Conservation (phyloP, 306 rosid genomes). For the Inga laurina region DNA sequence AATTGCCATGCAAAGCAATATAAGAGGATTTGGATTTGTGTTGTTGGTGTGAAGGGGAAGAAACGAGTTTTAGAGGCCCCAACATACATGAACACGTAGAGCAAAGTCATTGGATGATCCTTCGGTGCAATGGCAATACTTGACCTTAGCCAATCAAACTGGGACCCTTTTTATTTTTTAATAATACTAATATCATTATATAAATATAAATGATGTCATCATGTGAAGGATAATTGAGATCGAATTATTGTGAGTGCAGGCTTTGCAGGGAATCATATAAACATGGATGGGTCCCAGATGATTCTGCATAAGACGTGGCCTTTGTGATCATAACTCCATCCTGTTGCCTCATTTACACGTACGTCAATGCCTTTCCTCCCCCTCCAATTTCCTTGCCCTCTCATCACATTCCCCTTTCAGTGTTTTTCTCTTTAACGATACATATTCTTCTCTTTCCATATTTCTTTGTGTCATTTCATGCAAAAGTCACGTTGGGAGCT, state of each 20-base stretch:
- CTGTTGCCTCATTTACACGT: not conserved
- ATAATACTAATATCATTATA: too few relatives aligned
- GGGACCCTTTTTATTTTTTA: not conserved
- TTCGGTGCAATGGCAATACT: not conserved
- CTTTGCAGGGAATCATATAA: not conserved
- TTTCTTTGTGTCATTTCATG: not conserved
- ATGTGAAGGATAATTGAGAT: not conserved
- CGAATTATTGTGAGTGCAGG: not conserved
- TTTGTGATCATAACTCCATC: not conserved
- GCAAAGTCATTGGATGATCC: not conserved
- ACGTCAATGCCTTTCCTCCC: not conserved
- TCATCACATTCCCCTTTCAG: not conserved
- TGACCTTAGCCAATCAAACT: not conserved
- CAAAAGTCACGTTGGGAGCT: too few relatives aligned
- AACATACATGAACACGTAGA: not conserved
- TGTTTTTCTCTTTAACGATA: not conserved
- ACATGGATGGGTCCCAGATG: not conserved
- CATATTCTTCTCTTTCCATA: not conserved
- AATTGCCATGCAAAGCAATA: not conserved
- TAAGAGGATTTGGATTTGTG: not conserved
- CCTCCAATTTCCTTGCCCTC: not conserved
- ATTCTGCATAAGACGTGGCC: slow-evolving; percentile 31
- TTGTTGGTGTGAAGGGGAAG: not conserved
- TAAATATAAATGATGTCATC: not conserved
- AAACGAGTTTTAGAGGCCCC: not conserved